Conservation (phyloP, 192 early-diverging fungal genomes). For the Coemansia sp. region DNA sequence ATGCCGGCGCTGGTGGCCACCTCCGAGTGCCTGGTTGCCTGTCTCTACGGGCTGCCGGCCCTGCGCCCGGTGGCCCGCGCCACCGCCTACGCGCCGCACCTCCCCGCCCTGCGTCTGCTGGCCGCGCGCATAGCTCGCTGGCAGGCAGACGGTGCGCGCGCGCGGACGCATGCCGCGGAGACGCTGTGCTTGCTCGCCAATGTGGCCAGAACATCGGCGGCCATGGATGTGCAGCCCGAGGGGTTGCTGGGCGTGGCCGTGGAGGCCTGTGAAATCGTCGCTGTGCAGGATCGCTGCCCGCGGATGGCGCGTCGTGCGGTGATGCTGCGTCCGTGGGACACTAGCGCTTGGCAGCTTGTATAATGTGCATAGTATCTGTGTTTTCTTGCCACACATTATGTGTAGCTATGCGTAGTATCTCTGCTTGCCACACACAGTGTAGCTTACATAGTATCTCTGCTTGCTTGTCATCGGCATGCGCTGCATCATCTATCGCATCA, state of each 20-base stretch:
- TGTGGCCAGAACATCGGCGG: background rate
- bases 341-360: background rate
- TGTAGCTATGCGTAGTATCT: no score
- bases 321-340: conserved; percentile 1
- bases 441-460: no score
- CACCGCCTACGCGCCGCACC: conserved; percentile 14
- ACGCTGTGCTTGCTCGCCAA: conserved; percentile 15
- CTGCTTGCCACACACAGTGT: no score
- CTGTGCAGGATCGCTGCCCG: background rate
- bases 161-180: conserved; percentile 2
- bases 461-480: no score
- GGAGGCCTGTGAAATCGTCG: background rate
- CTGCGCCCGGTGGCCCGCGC: conserved; percentile 33
- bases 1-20: conserved; percentile 15
- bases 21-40: conserved; percentile 23
- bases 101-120: conserved; percentile 29
- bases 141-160: background rate
- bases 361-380: no score
- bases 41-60: conserved; percentile 18
- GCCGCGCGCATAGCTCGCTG: conserved; percentile 19
- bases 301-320: background rate
- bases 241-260: conserved; percentile 10
- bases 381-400: no score
- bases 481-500: no score
- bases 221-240: conserved; percentile 25